Base-by-base conservation (phyloP, 257 asterid species). In the Cynanchum wilfordii region DNA sequence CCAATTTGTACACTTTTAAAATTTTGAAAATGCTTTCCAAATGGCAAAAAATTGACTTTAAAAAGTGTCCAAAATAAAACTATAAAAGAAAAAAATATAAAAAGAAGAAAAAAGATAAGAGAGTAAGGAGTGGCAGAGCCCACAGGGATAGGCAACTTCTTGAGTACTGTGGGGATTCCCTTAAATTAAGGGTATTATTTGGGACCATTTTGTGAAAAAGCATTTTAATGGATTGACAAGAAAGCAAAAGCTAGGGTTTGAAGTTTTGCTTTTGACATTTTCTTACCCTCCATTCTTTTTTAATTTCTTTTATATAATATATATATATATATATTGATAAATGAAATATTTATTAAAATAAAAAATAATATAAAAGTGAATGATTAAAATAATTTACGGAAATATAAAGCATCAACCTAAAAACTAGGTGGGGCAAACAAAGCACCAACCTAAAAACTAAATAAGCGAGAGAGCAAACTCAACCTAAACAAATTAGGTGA, bases 181-280 rank as follows among this genome's bases (percentile, higher is more conserved):
- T 58, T 50, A 80, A 80, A 68, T 80, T 76, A 76, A 69, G 84
- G 80, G 74, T 49, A 55, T 36, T 59, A 69, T 42, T 25, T 70
- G 78, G 84, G 81, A 55, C 84, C 79, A 76, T 68, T 75, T 68
- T 71, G n/a, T 75, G 66, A 58, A 75, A 66, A 75, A 57, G 66
- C 68, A 65, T 74, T 70, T 76, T 72, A 8, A 7, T 42, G 47
- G 45, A 69, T 29, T 64, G 66, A 44, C 73, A 80, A 73, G 50
- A 72, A 62, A 71, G 68, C 70, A 68, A 76, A 80, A 73, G 54
- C 45, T 38, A 42, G 40, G 64, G 56, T 74, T 69, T 65, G 67
- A 70, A 40, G 59, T 60, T 50, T 40, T 55, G 30, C 73, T 60
- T 67, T 68, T 72, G 36, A 76, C 30, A 79, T 59, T 79, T 13